Evolutionary conservation across 2,329 filamentous ascomycete species (phyloP).

Genomic region (Berkeleyomyces basicola): DNA sequence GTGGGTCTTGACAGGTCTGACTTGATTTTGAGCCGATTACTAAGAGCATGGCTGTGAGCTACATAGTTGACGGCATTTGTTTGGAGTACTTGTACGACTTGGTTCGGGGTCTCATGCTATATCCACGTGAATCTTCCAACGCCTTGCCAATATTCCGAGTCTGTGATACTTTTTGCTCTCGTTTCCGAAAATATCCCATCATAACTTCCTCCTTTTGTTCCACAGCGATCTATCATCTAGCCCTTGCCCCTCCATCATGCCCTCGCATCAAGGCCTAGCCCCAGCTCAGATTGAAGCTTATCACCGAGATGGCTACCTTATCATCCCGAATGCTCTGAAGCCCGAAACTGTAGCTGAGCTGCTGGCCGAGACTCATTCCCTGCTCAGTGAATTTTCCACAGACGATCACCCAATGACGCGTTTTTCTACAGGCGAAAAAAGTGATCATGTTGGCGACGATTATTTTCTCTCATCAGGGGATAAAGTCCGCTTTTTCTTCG

Average conservation of each 20-base stretch:
- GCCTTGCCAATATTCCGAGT: too few relatives aligned
- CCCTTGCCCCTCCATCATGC: neutral
- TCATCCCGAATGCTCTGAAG: constrained; percentile 63
- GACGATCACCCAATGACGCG: constrained; percentile 77
- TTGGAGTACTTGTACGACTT: too few relatives aligned
- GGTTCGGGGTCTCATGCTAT: neutral
- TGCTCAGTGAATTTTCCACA: constrained; percentile 65
- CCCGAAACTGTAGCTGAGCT: constrained; percentile 48
- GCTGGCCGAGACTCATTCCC: constrained; percentile 53
- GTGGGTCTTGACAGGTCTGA: too few relatives aligned
- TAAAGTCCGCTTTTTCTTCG: constrained; percentile 93
- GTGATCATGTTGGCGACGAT: constrained; percentile 72
- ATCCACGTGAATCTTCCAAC: too few relatives aligned
- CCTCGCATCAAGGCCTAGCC: constrained; percentile 39
- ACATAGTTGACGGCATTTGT: too few relatives aligned
- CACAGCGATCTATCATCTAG: neutral
- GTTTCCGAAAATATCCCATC: neutral
- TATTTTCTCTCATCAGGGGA: constrained; percentile 87
- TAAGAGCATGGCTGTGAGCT: too few relatives aligned
- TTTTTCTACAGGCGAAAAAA: constrained; percentile 69
- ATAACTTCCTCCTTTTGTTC: neutral
- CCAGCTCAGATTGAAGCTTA: constrained; percentile 56
- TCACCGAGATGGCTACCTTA: constrained; percentile 71
- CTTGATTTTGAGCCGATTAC: too few relatives aligned
- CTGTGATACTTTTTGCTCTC: too few relatives aligned